Percentiles rank a stretch among this genome's conserved stretches.
These are phyloP conservation scores for Pestalotiopsis sp. DNA, from an alignment of 2,329 filamentous ascomycete genomes.

Conservation along the genomic window DNA sequence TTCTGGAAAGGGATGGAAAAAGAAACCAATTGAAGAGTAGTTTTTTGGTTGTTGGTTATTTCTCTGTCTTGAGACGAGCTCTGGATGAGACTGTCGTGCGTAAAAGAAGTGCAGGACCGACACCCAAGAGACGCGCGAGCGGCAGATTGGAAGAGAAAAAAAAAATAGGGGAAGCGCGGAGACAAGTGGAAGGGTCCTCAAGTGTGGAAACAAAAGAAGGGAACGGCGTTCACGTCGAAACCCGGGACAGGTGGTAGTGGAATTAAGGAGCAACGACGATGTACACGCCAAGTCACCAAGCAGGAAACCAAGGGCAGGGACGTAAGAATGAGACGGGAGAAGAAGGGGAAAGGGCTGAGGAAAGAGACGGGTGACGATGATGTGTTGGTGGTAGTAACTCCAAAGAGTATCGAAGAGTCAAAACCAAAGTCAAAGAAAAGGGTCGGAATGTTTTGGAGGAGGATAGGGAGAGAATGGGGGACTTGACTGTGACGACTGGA, in stretches of 20 bases:
- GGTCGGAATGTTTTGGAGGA: conserved; percentile 12
- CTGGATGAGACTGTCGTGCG: not conserved
- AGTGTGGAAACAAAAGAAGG: conserved; percentile 16
- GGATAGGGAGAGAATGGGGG: conserved; percentile 12
- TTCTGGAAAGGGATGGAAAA: conserved; percentile 12
- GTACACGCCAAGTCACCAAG: conserved; percentile 13
- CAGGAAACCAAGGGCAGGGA: conserved; percentile 9
- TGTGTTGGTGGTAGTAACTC: not conserved
- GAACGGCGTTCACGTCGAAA: conserved; percentile 11
- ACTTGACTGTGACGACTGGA: not conserved
- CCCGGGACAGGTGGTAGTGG: not conserved
- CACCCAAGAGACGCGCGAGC: not conserved
- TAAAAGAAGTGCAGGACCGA: conserved; percentile 5
- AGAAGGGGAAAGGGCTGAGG: conserved; percentile 14
- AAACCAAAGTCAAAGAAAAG: conserved; percentile 6
- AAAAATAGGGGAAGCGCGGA: conserved; percentile 8
- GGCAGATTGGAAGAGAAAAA: not conserved
- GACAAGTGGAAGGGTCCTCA: conserved; percentile 12
- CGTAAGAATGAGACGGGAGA: conserved; percentile 10
- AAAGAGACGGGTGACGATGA: conserved; percentile 15
- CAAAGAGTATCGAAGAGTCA: conserved; percentile 2
- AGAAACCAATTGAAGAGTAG: conserved; percentile 1
- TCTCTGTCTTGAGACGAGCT: not conserved
- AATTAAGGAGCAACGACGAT: conserved; percentile 13
- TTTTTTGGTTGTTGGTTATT: conserved; percentile 3